These are phyloP conservation scores for Plantago major DNA, from an alignment of 257 asterid genomes.

Conservation along the genomic window DNA sequence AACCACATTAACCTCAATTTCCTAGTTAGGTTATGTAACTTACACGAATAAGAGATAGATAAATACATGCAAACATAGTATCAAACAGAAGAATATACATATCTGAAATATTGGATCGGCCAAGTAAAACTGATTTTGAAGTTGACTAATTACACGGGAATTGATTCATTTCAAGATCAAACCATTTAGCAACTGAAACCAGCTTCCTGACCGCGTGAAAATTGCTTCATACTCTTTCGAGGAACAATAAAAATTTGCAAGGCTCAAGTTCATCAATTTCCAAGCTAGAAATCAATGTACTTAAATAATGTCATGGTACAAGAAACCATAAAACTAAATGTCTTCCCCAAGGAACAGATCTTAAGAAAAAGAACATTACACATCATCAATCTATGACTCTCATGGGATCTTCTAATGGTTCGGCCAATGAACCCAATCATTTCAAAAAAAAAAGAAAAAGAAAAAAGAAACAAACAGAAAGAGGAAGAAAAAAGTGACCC, in stretches of 20 bases:
- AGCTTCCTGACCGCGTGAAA: not conserved
- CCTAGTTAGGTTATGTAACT: too few relatives aligned
- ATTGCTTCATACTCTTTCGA: not conserved
- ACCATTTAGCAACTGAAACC: not conserved
- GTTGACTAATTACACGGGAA: not conserved
- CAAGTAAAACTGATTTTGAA: not conserved
- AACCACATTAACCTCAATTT: too few relatives aligned
- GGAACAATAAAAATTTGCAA: not conserved
- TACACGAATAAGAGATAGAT: too few relatives aligned
- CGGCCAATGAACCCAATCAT: conserved; percentile 7
- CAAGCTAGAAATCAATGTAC: not conserved
- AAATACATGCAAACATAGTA: too few relatives aligned
- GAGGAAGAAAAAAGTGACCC: not conserved
- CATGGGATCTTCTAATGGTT: conserved; percentile 9
- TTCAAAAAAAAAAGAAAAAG: not conserved
- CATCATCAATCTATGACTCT: conserved; percentile 6
- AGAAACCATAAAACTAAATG: not conserved
- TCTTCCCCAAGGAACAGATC: conserved; percentile 6
- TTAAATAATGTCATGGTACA: not conserved
- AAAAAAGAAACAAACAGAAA: not conserved
- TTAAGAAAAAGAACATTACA: not conserved
- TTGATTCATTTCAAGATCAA: not conserved
- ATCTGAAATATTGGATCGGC: not conserved
- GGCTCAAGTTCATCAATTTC: conserved; percentile 3
- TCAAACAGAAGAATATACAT: too few relatives aligned